Percentiles rank a stretch among this genome's conserved stretches.
phyloP scores from a whole-genome alignment of 2,329 filamentous ascomycete species.

The Ophiostoma perfectum region DNA sequence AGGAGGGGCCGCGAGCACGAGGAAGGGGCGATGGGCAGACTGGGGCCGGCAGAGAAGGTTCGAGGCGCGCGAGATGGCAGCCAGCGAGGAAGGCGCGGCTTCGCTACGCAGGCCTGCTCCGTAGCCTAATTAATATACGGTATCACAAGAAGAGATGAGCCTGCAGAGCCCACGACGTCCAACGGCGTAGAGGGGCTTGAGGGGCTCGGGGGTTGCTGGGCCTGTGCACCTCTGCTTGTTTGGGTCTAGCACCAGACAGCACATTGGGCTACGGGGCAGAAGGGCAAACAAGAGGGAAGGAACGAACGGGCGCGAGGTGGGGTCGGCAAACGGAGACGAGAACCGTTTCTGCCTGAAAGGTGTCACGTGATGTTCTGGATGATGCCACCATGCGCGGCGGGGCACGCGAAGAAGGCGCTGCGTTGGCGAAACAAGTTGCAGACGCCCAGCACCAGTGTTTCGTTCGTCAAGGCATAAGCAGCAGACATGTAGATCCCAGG shows the following conservation, averaged over 20 bases:
- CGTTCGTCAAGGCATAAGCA: too few relatives aligned
- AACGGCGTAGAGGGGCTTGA: constrained; percentile 4
- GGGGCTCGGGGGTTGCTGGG: background rate
- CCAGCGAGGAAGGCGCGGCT: constrained; percentile 1
- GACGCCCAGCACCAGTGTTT: too few relatives aligned
- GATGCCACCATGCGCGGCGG: background rate
- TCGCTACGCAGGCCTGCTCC: background rate
- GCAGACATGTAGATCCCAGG: too few relatives aligned
- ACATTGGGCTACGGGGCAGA: constrained; percentile 4
- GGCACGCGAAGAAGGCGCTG: background rate
- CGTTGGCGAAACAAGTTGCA: too few relatives aligned
- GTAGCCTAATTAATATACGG: background rate
- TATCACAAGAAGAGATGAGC: too few relatives aligned
- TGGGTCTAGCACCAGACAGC: constrained; percentile 10
- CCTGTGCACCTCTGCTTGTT: constrained; percentile 7
- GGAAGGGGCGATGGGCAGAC: constrained; percentile 8
- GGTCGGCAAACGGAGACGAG: constrained; percentile 20
- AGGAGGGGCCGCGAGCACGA: background rate
- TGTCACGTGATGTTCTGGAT: background rate
- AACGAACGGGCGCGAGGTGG: constrained; percentile 13
- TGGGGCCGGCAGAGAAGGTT: constrained; percentile 18
- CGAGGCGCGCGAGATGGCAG: constrained; percentile 20
- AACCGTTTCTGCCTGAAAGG: constrained; percentile 1
- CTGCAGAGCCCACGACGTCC: background rate
- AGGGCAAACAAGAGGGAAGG: background rate